Evolutionary conservation across 2,329 filamentous ascomycete species (phyloP).

Genomic region (Phaeomoniella chlamydospora): DNA sequence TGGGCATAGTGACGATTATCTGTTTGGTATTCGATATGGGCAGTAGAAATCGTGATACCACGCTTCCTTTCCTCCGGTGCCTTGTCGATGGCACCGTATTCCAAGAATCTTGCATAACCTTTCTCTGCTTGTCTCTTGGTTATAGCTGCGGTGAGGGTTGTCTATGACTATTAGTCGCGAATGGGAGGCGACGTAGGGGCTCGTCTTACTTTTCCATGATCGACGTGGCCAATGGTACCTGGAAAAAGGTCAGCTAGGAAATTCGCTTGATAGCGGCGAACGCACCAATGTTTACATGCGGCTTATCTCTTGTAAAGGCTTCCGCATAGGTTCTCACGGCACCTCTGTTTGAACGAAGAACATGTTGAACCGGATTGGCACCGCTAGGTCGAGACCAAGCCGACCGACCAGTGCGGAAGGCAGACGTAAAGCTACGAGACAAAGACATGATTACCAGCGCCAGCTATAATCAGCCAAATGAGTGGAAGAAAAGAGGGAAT

Average conservation of each 20-base stretch:
- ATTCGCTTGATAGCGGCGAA: constrained; percentile 2
- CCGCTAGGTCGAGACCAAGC: constrained; percentile 55
- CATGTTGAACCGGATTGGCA: constrained; percentile 59
- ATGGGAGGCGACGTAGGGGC: constrained; percentile 3
- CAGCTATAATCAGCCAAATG: constrained; percentile 8
- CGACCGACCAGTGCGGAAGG: constrained; percentile 68
- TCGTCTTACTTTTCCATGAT: constrained; percentile 82
- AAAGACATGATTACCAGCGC: constrained; percentile 55
- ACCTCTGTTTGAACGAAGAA: constrained; percentile 28
- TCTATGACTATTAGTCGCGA: constrained; percentile 39
- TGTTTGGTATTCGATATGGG: constrained; percentile 97
- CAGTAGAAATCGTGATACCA: constrained; percentile 98
- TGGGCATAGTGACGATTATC: constrained; percentile 93
- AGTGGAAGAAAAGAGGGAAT: constrained; percentile 10
- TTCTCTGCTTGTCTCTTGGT: constrained; percentile 96
- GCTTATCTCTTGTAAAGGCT: constrained; percentile 77
- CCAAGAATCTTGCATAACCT: constrained; percentile 84
- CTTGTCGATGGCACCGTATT: constrained; percentile 97
- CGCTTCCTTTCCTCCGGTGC: constrained; percentile 98
- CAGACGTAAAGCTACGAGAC: constrained; percentile 61
- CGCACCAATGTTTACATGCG: constrained; percentile 94
- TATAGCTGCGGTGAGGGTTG: constrained; percentile 94
- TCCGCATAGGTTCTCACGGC: constrained; percentile 42
- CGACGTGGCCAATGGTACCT: constrained; percentile 98
- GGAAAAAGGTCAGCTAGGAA: background rate